These are phyloP conservation scores for Cordyceps farinosa DNA, from an alignment of 2,329 filamentous ascomycete species.

Conservation along the genomic window DNA sequence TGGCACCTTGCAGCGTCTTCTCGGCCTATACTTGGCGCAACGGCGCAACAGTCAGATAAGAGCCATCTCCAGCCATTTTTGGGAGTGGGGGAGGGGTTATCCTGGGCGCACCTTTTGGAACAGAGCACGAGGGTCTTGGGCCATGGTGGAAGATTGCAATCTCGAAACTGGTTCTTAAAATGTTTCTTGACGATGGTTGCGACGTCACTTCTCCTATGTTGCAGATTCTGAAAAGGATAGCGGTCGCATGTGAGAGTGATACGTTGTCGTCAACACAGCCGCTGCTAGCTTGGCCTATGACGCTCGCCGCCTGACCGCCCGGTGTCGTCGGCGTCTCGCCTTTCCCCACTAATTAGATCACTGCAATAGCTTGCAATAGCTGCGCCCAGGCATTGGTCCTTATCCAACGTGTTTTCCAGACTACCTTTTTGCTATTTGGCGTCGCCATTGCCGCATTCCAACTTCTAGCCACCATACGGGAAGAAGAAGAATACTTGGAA, in stretches of 20 bases:
- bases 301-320: constrained; percentile 18
- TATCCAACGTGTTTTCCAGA: background rate
- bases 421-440: background rate
- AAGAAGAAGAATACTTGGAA: background rate
- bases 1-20: constrained; percentile 70
- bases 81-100: constrained; percentile 27
- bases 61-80: background rate
- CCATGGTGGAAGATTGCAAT: constrained; percentile 46
- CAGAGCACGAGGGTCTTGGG: constrained; percentile 73
- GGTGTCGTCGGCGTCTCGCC: background rate
- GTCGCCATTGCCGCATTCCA: background rate
- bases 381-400: background rate
- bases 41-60: background rate
- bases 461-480: too few species aligned
- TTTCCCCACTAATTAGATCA: constrained; percentile 12
- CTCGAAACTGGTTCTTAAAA: background rate
- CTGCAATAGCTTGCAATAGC: background rate
- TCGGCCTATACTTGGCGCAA: constrained; percentile 63
- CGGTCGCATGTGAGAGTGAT: constrained; percentile 12
- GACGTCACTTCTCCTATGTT: background rate
- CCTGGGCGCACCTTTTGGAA: constrained; percentile 64
- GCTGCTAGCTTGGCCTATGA: constrained; percentile 11
- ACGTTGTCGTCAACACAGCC: constrained; percentile 15
- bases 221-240: background rate
- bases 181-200: background rate